Conservation (phyloP, 495 filamentous ascomycete genomes). For the Daldinia bambusicola region DNA sequence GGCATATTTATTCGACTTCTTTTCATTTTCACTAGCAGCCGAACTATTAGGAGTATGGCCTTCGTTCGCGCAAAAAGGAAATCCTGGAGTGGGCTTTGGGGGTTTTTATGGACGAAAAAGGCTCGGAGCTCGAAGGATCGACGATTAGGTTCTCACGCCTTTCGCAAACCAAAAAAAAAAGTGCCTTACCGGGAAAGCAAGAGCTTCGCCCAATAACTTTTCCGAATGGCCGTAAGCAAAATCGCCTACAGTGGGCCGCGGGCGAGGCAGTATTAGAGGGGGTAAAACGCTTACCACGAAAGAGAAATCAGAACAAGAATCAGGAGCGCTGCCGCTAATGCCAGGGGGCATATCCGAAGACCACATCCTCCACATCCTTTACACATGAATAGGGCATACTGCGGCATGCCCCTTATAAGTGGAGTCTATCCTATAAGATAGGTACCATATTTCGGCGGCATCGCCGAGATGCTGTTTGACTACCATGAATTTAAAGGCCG, state of each 20-base stretch:
- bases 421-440: neutral
- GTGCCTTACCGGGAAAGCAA: neutral
- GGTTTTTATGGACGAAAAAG: constrained; percentile 7
- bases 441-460: neutral
- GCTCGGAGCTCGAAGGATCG: constrained; percentile 12
- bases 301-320: neutral
- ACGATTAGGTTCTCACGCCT: neutral
- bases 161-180: neutral
- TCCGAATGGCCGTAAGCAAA: neutral
- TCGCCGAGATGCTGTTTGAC: neutral
- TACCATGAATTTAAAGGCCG: neutral
- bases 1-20: neutral
- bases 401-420: neutral
- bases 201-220: neutral
- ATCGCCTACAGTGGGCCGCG: neutral
- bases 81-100: neutral
- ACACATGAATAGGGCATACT: neutral
- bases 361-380: neutral
- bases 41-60: no score
- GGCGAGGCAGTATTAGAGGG: neutral
- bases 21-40: no score
- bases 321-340: neutral
- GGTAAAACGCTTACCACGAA: neutral
- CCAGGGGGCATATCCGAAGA: neutral
- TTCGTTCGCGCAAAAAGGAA: neutral